Evolutionary conservation across 2,329 filamentous ascomycete species (phyloP).

Genomic region (Diaporthe sp.): DNA sequence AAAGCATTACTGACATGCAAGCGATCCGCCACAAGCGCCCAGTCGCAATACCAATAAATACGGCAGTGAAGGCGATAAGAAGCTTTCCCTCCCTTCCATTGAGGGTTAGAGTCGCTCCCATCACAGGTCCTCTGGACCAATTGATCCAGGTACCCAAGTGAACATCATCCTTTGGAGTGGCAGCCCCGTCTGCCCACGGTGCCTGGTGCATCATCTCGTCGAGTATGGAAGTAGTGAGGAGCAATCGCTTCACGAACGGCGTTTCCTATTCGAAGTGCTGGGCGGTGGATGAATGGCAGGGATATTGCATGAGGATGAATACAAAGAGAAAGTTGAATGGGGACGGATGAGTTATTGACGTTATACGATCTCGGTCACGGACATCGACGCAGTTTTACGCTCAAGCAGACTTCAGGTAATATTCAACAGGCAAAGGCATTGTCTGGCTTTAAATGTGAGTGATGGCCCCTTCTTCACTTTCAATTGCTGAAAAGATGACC

Average conservation of each 20-base stretch:
- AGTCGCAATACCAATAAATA: conserved; percentile 49
- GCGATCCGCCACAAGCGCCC: conserved; percentile 45
- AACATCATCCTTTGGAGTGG: neutral
- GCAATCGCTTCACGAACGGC: accelerated
- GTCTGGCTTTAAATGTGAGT: no score
- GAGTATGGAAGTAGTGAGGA: neutral
- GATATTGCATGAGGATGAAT: no score
- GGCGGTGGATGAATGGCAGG: neutral
- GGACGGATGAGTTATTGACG: no score
- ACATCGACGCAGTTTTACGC: no score
- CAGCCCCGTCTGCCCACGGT: neutral
- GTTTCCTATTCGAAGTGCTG: neutral
- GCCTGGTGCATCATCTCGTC: neutral
- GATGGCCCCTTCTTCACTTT: no score
- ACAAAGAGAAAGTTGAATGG: neutral
- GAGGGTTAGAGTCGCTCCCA: conserved; percentile 52
- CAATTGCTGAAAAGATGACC: no score
- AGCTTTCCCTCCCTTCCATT: conserved; percentile 48
- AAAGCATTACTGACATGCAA: conserved; percentile 14
- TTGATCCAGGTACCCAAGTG: conserved; percentile 48
- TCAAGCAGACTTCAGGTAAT: no score
- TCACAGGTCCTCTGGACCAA: conserved; percentile 49
- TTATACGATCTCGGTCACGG: no score
- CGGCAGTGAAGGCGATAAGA: conserved; percentile 52
- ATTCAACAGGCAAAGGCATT: no score